A percentile compares a stretch with the other conserved stretches of the same genome.
phyloP scores from a whole-genome alignment of 2,329 filamentous ascomycete genomes.

The Monilinia fructicola region DNA sequence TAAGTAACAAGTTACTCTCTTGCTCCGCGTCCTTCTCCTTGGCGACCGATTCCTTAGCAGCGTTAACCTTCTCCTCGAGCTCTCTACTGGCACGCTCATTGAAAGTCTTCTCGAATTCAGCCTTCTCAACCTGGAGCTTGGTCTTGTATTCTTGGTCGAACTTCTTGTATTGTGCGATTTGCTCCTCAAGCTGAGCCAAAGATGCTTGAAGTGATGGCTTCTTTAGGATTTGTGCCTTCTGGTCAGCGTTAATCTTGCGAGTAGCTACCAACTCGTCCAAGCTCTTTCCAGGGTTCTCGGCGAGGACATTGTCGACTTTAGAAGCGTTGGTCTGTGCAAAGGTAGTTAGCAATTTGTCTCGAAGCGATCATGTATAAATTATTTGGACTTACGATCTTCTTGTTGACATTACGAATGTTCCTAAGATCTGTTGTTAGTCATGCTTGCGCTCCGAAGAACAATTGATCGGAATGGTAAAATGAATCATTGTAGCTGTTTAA shows the following conservation, averaged over 20 bases:
- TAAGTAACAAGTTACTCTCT: conserved; percentile 63
- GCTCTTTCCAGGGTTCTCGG: conserved; percentile 66
- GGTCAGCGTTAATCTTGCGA: conserved; percentile 77
- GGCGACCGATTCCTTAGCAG: conserved; percentile 45
- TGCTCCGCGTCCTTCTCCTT: conserved; percentile 55
- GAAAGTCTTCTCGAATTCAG: conserved; percentile 58
- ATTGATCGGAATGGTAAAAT: not conserved
- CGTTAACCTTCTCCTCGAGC: conserved; percentile 50
- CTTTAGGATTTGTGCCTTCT: conserved; percentile 74
- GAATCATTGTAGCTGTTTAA: conserved; percentile 12
- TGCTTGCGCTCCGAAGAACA: not conserved
- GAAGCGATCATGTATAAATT: not conserved
- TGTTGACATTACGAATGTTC: conserved; percentile 86
- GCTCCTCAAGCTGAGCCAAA: conserved; percentile 69
- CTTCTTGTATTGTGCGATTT: conserved; percentile 72
- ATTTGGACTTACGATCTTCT: conserved; percentile 75
- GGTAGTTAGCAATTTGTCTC: conserved; percentile 28
- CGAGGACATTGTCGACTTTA: conserved; percentile 69
- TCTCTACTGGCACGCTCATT: conserved; percentile 49
- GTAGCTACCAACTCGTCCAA: conserved; percentile 70
- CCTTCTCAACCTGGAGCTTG: conserved; percentile 57
- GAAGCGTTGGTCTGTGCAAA: conserved; percentile 61
- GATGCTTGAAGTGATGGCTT: conserved; percentile 70
- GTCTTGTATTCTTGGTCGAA: conserved; percentile 70
- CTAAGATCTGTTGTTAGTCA: conserved; percentile 47